phyloP scores from a whole-genome alignment of 768 basidiomycete species.

The Mycena galericulata region DNA sequence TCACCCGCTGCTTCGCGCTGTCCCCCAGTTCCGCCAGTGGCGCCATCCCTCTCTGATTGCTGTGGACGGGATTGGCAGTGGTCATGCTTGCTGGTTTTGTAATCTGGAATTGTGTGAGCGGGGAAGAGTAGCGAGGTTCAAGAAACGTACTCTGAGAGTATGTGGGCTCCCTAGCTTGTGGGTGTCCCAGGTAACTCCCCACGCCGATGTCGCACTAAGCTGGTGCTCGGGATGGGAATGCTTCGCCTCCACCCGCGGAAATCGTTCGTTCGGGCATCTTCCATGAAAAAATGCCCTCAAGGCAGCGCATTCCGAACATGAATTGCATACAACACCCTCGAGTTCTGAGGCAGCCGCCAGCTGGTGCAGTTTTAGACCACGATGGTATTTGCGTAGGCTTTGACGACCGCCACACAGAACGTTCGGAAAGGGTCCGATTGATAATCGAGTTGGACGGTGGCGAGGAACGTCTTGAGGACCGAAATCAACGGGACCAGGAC shows the following conservation, averaged over 20 bases:
- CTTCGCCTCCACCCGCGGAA: too few relatives aligned
- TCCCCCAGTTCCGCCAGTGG: not conserved
- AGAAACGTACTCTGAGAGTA: not conserved
- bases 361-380: too few relatives aligned
- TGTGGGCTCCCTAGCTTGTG: not conserved
- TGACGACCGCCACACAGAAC: too few relatives aligned
- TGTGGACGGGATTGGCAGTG: not conserved
- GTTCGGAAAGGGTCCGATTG: too few relatives aligned
- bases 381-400: too few relatives aligned
- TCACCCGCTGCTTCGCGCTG: not conserved
- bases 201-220: not conserved
- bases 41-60: not conserved
- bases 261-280: too few relatives aligned
- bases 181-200: conserved; percentile 12
- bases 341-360: too few relatives aligned
- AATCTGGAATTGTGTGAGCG: not conserved
- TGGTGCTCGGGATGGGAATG: too few relatives aligned
- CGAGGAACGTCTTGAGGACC: not conserved
- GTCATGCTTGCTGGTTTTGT: not conserved
- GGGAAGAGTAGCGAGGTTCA: too few relatives aligned
- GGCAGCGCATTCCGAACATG: too few relatives aligned
- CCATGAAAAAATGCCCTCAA: too few relatives aligned
- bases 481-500: not conserved
- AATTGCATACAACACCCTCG: too few relatives aligned
- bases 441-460: not conserved